Conservation (phyloP, 2,329 filamentous ascomycete genomes). For the Trichoderma harzianum region DNA sequence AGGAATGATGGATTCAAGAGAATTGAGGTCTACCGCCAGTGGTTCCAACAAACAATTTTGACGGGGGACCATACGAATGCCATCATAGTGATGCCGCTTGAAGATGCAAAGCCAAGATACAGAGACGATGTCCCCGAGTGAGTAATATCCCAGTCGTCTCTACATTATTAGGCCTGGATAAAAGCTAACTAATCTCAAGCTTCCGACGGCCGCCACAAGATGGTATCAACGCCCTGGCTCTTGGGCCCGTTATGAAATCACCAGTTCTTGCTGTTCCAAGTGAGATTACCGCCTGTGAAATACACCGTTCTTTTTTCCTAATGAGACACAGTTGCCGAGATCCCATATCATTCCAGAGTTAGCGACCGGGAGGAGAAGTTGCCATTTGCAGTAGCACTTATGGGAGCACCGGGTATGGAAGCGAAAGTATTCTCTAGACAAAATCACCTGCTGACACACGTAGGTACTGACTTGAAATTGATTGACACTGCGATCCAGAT, state of each 20-base stretch:
- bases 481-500: background rate
- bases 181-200: background rate
- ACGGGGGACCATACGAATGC: background rate
- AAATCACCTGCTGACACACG: background rate
- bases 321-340: background rate
- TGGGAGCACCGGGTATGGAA: background rate
- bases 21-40: background rate
- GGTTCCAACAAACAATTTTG: background rate
- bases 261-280: background rate
- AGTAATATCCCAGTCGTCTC: background rate
- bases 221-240: background rate
- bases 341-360: background rate
- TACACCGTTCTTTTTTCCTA: background rate
- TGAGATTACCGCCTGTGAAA: background rate
- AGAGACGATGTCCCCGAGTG: background rate
- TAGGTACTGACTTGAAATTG: background rate
- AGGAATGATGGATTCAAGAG: background rate
- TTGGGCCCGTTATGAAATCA: background rate
- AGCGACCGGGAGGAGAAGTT: background rate
- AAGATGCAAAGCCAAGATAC: background rate
- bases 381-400: background rate
- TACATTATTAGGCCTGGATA: accelerated
- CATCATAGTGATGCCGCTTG: background rate
- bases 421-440: background rate
- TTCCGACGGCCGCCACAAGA: background rate